Percentiles rank a stretch among this genome's conserved stretches.
These are phyloP conservation scores for Rosa hybrid DNA, from an alignment of 331 rosid genomes.

Conservation along the genomic window DNA sequence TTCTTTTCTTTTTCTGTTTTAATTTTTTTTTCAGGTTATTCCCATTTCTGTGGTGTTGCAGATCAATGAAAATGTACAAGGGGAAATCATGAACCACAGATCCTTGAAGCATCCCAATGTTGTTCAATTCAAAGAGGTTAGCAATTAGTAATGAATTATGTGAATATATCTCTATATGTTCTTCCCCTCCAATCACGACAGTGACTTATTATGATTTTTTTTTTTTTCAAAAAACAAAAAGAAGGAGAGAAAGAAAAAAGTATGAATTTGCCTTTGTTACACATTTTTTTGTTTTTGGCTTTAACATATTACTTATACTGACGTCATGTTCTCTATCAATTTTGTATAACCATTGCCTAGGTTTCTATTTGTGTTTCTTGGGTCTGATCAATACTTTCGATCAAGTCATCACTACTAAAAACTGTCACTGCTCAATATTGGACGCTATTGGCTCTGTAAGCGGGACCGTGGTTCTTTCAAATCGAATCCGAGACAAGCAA, in stretches of 20 bases:
- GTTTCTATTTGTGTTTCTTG: neutral
- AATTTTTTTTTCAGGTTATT: slow-evolving; percentile 5
- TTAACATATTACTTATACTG: neutral
- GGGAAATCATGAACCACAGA: slow-evolving; percentile 90
- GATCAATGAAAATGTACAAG: slow-evolving; percentile 77
- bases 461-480: no score
- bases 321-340: neutral
- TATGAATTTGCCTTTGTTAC: neutral
- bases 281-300: no score
- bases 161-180: neutral
- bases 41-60: slow-evolving; percentile 26
- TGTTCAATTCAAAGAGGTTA: slow-evolving; percentile 79
- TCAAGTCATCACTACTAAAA: no score
- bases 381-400: no score
- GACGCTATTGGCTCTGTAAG: no score
- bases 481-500: no score
- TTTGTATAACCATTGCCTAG: neutral
- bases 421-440: no score
- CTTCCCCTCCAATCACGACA: neutral
- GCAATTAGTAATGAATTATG: neutral
- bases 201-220: neutral
- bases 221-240: neutral
- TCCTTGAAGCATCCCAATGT: slow-evolving; percentile 84
- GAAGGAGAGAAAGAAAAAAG: no score
- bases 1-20: neutral